Percentiles rank a stretch among this genome's conserved stretches.
Conservation (phyloP, 2,329 filamentous ascomycete species). For the Curvularia eragrostidis region DNA sequence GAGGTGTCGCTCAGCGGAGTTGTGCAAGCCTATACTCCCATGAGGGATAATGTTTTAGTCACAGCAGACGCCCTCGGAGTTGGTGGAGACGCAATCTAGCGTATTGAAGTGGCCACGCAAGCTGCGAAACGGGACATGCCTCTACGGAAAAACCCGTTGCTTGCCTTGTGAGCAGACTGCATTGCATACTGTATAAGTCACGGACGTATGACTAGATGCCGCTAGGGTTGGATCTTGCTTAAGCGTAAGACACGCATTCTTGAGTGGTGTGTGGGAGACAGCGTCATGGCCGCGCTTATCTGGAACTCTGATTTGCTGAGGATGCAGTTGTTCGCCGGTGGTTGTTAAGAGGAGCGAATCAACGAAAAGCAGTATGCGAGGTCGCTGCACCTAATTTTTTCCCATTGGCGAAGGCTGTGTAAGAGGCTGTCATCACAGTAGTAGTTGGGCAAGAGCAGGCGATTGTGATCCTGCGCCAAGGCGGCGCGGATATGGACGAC, state of each 20-base stretch:
- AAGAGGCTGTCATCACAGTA: not conserved
- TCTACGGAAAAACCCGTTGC: not conserved
- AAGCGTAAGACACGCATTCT: not conserved
- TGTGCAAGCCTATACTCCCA: conserved; percentile 13
- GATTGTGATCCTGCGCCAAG: conserved; percentile 4
- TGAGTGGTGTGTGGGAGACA: conserved; percentile 5
- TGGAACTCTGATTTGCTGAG: conserved; percentile 14
- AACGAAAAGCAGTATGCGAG: conserved; percentile 3
- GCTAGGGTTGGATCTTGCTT: not conserved
- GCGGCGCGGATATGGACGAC: not conserved
- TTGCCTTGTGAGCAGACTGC: not conserved
- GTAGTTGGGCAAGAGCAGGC: not conserved
- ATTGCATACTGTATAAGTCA: not conserved
- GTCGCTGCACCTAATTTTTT: not conserved
- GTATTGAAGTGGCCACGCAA: conserved; percentile 1
- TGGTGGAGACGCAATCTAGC: not conserved
- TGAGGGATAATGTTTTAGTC: conserved; percentile 11
- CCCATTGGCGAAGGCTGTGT: not conserved
- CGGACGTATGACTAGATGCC: not conserved
- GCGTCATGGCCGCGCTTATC: conserved; percentile 6
- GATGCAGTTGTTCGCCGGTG: not conserved
- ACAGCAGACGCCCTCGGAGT: conserved; percentile 4
- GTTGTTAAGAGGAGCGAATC: conserved; percentile 5
- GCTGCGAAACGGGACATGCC: not conserved
- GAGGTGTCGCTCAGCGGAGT: conserved; percentile 3